Evolutionary conservation across 169 alveolate genomes (phyloP).

Genomic region (Plasmodium gaboni): DNA sequence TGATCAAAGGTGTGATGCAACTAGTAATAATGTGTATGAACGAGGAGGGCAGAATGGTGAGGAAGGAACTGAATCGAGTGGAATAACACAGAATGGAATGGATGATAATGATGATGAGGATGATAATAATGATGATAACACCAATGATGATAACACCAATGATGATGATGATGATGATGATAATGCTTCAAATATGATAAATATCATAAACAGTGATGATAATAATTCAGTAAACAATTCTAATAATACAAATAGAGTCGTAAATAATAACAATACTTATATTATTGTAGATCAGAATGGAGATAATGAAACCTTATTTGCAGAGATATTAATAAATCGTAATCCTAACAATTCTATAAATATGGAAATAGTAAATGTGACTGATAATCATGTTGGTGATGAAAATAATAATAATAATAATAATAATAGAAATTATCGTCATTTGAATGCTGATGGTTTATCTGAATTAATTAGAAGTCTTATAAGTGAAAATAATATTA

Average conservation of each 20-base stretch:
- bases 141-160: background rate
- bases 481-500: slow-evolving; percentile 29
- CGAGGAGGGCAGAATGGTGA: too few species aligned
- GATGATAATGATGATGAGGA: too few species aligned
- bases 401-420: background rate
- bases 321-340: slow-evolving; percentile 41
- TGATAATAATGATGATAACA: background rate
- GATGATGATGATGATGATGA: background rate
- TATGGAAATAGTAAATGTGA: slow-evolving; percentile 49
- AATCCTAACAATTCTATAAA: slow-evolving; percentile 25
- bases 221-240: background rate
- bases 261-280: slow-evolving; percentile 27
- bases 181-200: background rate
- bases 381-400: slow-evolving; percentile 15
- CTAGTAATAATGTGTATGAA: background rate
- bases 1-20: background rate
- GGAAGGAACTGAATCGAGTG: too few species aligned
- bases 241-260: background rate
- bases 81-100: too few species aligned
- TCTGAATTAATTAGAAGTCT: slow-evolving; percentile 41
- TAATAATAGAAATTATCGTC: slow-evolving; percentile 17
- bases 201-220: background rate
- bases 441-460: slow-evolving; percentile 38
- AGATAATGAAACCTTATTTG: slow-evolving; percentile 55
- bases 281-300: slow-evolving; percentile 57